Base-by-base conservation (phyloP, 179 eudicot genomes). In the Carnegiea gigantea region DNA sequence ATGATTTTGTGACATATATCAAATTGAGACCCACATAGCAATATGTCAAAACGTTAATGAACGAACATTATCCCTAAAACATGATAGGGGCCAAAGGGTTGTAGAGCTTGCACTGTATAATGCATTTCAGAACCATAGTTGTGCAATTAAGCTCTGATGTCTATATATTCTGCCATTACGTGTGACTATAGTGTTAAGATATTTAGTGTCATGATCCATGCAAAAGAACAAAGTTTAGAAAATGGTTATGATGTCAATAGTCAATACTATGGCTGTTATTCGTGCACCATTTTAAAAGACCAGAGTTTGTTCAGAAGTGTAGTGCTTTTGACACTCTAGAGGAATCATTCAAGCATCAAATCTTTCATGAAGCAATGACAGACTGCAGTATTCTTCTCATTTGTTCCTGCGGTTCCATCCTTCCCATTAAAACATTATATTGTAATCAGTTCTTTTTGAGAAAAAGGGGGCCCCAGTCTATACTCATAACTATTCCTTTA, bases 1-100 rank as follows among this genome's bases (percentile, higher is more conserved):
- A 72, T 73, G 73, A 49, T 14, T 75, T 46, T 82, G 82, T 82
- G 78, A 82, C 70, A 78, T 59, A 8, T 60, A 57, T 79, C n/a
- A 59, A 33, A 78, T 59, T 75, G 67, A 54, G 79, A 78, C 79
- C 84, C 82, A 74, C 70, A 20, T 4, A 48, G 20, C 73, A 12
- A 53, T 12, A 78, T 43, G 30, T 43, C 36, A 36, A 36, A 23
- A 60, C 12, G 9, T 40, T 20, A 18, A 23, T 8, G 28, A 18
- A 13, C 6, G 14, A 33, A 54, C 44, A 51, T 54, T 49, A 51
- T 75, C 78, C 38, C n/a, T 24, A 26, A 75, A 75, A 40, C 24
- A 24, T 65, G 13, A 23, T 40, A 11, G n/a, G 49, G 76, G 51
- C 18, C 5, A 38, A 71, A 18, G 18, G 26, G 12, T 20, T 18